phyloP scores from a whole-genome alignment of 2,329 filamentous ascomycete species.

The Curvularia spicifera region DNA sequence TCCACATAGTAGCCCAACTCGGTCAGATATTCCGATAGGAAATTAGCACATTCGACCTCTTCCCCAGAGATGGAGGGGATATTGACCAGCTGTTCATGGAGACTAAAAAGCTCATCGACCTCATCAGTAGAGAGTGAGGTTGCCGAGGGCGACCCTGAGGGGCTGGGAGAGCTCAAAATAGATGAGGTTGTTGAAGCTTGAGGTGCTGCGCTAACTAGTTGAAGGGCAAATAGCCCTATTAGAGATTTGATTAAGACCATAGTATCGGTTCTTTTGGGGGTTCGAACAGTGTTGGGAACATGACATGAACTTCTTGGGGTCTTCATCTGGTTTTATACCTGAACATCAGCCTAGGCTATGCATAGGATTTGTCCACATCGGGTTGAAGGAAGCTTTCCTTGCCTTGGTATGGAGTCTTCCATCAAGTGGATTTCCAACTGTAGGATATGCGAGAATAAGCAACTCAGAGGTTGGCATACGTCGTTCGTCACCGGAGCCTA shows the following conservation, averaged over 20 bases:
- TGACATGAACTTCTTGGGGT: neutral
- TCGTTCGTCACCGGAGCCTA: neutral
- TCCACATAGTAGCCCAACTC: slow-evolving; percentile 60
- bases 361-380: neutral
- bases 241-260: slow-evolving; percentile 10
- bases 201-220: slow-evolving; percentile 10
- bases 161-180: slow-evolving; percentile 10
- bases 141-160: slow-evolving; percentile 1
- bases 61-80: slow-evolving; percentile 54
- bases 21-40: slow-evolving; percentile 70
- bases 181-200: slow-evolving; percentile 12
- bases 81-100: slow-evolving; percentile 35
- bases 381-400: neutral
- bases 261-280: neutral
- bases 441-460: neutral
- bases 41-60: slow-evolving; percentile 71
- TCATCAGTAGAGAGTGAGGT: slow-evolving; percentile 22
- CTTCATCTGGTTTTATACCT: slow-evolving; percentile 5
- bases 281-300: neutral
- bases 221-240: neutral
- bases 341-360: too few relatives aligned
- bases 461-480: slow-evolving; percentile 13
- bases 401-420: neutral
- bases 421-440: neutral
- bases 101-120: slow-evolving; percentile 30